Evolutionary conservation across 331 rosid genomes (phyloP).

Genomic region (Pyracantha coccinea): DNA sequence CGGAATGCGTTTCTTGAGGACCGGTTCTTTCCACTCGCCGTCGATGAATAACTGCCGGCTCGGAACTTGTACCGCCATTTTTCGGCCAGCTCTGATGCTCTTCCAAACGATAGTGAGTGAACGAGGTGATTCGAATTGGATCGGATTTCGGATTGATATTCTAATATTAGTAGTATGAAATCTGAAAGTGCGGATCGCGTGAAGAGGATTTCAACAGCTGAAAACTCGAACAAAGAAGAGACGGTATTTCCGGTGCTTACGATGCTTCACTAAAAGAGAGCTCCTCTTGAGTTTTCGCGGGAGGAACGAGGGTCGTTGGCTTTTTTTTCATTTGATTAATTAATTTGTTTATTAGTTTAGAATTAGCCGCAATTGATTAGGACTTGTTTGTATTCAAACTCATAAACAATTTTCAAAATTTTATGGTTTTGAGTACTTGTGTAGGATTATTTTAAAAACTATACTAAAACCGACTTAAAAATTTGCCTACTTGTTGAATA

Average conservation of each 20-base stretch:
- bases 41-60: slow-evolving; percentile 59
- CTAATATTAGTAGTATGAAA: not conserved
- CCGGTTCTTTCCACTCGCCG: slow-evolving; percentile 70
- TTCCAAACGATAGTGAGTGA: too few relatives aligned
- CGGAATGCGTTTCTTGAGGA: slow-evolving; percentile 60
- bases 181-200: not conserved
- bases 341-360: not conserved
- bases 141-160: too few relatives aligned
- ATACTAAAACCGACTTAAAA: too few relatives aligned
- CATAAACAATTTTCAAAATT: too few relatives aligned
- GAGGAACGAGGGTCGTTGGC: not conserved
- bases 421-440: too few relatives aligned
- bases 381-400: too few relatives aligned
- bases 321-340: not conserved
- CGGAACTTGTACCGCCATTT: slow-evolving; percentile 60
- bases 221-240: not conserved
- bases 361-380: too few relatives aligned
- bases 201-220: not conserved
- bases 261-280: not conserved
- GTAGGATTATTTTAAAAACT: too few relatives aligned
- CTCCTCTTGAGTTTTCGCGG: not conserved
- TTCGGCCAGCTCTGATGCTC: not conserved
- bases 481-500: too few relatives aligned
- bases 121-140: too few relatives aligned
- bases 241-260: not conserved